Conservation (phyloP, 306 rosid species). For the Oxytropis ochrocephala region DNA sequence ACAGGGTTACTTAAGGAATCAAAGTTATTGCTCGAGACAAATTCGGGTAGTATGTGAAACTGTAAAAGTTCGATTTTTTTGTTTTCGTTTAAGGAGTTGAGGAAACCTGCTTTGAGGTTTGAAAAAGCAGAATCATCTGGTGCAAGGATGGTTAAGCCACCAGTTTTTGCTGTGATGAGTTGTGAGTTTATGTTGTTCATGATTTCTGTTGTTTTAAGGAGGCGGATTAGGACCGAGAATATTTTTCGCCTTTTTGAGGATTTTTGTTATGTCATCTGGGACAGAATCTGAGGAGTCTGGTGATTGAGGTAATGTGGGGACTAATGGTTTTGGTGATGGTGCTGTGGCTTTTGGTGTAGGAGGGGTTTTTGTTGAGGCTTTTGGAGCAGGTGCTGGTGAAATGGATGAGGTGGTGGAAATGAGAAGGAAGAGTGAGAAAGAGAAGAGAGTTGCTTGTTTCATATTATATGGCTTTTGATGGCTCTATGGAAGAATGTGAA, state of each 20-base stretch:
- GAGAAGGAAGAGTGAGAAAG: constrained; percentile 11
- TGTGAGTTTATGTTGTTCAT: constrained; percentile 37
- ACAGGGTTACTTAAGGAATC: constrained; percentile 34
- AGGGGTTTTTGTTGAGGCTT: constrained; percentile 4
- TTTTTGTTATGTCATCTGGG: constrained; percentile 25
- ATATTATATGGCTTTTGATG: constrained; percentile 1
- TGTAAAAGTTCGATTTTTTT: constrained; percentile 32
- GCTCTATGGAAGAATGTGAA: background rate
- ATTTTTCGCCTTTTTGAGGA: constrained; percentile 31
- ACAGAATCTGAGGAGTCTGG: constrained; percentile 22
- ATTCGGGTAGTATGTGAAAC: constrained; percentile 28
- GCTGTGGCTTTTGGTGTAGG: constrained; percentile 1
- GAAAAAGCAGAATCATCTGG: constrained; percentile 28
- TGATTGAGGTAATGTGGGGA: constrained; percentile 32
- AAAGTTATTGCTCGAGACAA: constrained; percentile 13
- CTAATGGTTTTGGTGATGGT: constrained; percentile 26
- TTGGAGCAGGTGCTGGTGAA: constrained; percentile 31
- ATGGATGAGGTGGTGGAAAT: background rate
- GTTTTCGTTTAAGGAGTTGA: constrained; percentile 20
- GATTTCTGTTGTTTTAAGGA: constrained; percentile 33
- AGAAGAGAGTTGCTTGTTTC: constrained; percentile 14
- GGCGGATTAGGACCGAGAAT: constrained; percentile 25
- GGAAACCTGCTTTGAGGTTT: constrained; percentile 28
- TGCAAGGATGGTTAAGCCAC: constrained; percentile 29
- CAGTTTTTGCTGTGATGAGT: constrained; percentile 30